These are phyloP conservation scores for Chrysoporthe puriensis DNA, from an alignment of 2,329 filamentous ascomycete species.

Conservation along the genomic window DNA sequence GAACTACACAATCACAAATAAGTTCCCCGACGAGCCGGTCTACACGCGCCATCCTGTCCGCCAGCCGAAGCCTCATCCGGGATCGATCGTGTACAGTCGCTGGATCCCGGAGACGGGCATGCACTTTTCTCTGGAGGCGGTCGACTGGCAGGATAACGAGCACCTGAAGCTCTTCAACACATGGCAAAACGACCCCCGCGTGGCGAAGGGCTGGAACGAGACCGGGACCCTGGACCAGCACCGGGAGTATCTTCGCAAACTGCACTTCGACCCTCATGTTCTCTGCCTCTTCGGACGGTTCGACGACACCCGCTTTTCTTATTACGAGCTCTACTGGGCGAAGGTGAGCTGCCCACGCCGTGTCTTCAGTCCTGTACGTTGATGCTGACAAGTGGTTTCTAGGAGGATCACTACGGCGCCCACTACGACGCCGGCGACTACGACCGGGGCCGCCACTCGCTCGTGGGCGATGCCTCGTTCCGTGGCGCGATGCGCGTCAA, in stretches of 20 bases:
- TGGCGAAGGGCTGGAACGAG: slow-evolving; percentile 77
- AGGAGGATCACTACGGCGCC: slow-evolving; percentile 64
- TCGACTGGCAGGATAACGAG: slow-evolving; percentile 65
- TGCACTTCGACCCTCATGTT: slow-evolving; percentile 71
- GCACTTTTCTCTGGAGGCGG: slow-evolving; percentile 71
- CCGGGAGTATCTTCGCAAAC: slow-evolving; percentile 67
- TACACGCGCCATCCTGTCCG: slow-evolving; percentile 62
- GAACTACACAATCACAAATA: slow-evolving; percentile 50
- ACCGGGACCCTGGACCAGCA: slow-evolving; percentile 74
- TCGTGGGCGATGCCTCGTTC: slow-evolving; percentile 60
- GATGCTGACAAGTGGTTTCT: slow-evolving; percentile 9
- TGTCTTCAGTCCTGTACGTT: too few relatives aligned
- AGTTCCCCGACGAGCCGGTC: slow-evolving; percentile 49
- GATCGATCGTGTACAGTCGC: slow-evolving; percentile 71
- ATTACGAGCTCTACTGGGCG: slow-evolving; percentile 79
- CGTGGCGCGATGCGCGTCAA: slow-evolving; percentile 59
- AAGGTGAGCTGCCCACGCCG: slow-evolving; percentile 48
- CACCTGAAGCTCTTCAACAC: slow-evolving; percentile 71
- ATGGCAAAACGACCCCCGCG: slow-evolving; percentile 80
- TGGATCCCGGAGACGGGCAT: slow-evolving; percentile 74
- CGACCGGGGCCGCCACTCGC: slow-evolving; percentile 63
- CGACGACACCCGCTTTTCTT: slow-evolving; percentile 69
- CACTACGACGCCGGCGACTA: slow-evolving; percentile 59
- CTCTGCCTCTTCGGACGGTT: slow-evolving; percentile 70
- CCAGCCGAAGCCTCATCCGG: slow-evolving; percentile 68